Evolutionary conservation across 2,329 filamentous ascomycete species (phyloP).

Genomic region (Diaporthe amygdali): DNA sequence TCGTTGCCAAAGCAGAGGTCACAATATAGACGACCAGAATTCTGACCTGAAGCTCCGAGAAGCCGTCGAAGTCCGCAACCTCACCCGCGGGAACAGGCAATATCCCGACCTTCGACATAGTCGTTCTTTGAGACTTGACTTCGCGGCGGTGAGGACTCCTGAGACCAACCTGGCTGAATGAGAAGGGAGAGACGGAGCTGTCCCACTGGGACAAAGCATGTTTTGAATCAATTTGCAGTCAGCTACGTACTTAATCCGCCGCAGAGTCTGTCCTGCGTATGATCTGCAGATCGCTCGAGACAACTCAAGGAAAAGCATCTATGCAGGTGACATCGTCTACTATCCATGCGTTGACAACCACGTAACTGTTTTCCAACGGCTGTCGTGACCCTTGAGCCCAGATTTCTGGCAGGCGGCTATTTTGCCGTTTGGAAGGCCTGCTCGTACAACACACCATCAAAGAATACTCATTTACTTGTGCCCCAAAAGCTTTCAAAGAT

Average conservation of each 20-base stretch:
- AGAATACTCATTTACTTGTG: background rate
- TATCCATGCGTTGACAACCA: background rate
- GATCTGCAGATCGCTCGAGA: constrained; percentile 3
- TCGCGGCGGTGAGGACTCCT: background rate
- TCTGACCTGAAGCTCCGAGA: constrained; percentile 19
- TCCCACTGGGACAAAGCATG: constrained; percentile 1
- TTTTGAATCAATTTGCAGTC: constrained; percentile 2
- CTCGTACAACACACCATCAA: background rate
- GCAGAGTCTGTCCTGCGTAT: background rate
- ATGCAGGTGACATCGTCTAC: background rate
- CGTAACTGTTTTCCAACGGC: background rate
- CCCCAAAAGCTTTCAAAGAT: background rate
- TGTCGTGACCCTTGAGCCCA: background rate
- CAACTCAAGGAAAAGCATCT: background rate
- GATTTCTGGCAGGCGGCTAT: background rate
- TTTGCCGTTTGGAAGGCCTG: background rate
- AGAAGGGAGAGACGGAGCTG: background rate
- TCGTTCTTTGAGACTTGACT: background rate
- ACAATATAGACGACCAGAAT: constrained; percentile 22
- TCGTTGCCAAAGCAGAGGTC: constrained; percentile 18
- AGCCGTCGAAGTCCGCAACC: constrained; percentile 11
- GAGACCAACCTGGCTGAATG: background rate
- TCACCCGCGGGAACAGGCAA: constrained; percentile 18
- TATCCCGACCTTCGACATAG: constrained; percentile 21
- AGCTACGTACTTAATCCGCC: background rate